Evolutionary conservation across 2,329 filamentous ascomycete genomes (phyloP).

Genomic region (Sporothrix pallida): DNA sequence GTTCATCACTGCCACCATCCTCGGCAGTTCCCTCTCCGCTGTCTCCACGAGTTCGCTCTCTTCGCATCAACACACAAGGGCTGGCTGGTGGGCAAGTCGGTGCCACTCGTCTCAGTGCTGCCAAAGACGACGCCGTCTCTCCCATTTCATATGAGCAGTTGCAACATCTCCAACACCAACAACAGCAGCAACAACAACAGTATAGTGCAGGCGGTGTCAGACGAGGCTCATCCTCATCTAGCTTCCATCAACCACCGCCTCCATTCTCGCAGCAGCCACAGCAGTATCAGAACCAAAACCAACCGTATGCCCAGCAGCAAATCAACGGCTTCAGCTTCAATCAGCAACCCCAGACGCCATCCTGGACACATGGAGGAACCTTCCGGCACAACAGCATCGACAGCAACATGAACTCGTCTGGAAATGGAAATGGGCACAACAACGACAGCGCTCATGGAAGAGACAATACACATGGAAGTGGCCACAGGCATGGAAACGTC

Average conservation of each 20-base stretch:
- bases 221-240: constrained; percentile 26
- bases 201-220: not conserved
- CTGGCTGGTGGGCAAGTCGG: not conserved
- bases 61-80: constrained; percentile 16
- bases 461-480: not conserved
- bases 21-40: not conserved
- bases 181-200: constrained; percentile 5
- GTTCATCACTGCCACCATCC: not conserved
- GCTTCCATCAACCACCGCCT: constrained; percentile 9
- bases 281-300: not conserved
- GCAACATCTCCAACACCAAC: not conserved
- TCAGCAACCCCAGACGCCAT: not conserved
- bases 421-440: not conserved
- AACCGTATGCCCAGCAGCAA: not conserved
- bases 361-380: constrained; percentile 6
- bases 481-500: not conserved
- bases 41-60: constrained; percentile 5
- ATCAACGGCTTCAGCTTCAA: constrained; percentile 25
- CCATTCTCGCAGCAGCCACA: constrained; percentile 10
- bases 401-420: not conserved
- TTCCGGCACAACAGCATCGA: constrained; percentile 4
- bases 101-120: not conserved
- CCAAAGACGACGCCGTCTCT: constrained; percentile 28
- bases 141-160: constrained; percentile 26
- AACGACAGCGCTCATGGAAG: not conserved